Evolutionary conservation across 352 stramenopile species (phyloP).

Genomic region (Phytophthora pinifolia): DNA sequence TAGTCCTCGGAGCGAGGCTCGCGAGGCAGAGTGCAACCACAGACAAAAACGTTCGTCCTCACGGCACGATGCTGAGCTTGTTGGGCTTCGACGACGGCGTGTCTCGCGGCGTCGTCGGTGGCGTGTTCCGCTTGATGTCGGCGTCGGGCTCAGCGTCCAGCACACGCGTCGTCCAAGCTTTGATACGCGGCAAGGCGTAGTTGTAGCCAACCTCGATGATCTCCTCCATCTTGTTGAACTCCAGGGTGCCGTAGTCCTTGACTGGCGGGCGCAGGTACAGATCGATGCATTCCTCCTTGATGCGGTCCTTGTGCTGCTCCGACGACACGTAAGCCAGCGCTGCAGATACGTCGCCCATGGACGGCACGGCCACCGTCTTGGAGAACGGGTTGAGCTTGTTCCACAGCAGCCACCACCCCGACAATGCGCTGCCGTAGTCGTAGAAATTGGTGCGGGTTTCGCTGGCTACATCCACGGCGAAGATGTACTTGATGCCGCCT

Average conservation of each 20-base stretch:
- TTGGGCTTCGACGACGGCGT: constrained; percentile 10
- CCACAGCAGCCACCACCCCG: constrained; percentile 91
- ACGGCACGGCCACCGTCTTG: constrained; percentile 87
- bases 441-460: constrained; percentile 77
- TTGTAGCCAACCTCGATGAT: constrained; percentile 88
- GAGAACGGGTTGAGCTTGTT: constrained; percentile 91
- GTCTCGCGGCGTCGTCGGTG: constrained; percentile 7
- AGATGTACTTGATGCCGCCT: constrained; percentile 86
- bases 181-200: constrained; percentile 73
- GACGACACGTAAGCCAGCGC: constrained; percentile 89
- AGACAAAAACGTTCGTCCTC: background rate
- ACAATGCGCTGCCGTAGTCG: constrained; percentile 79
- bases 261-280: constrained; percentile 90
- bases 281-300: constrained; percentile 85
- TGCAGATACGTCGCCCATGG: constrained; percentile 91
- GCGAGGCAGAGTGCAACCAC: too few relatives aligned
- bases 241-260: constrained; percentile 87
- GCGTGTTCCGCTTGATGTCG: constrained; percentile 49
- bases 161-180: constrained; percentile 57
- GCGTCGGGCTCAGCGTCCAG: constrained; percentile 58
- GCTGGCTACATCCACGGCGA: constrained; percentile 90
- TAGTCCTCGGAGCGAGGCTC: too few relatives aligned
- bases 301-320: constrained; percentile 86
- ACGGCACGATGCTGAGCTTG: constrained; percentile 24
- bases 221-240: constrained; percentile 93